These are phyloP conservation scores for Globisporangium abappressorium DNA, from an alignment of 352 stramenopile species.

Conservation along the genomic window DNA sequence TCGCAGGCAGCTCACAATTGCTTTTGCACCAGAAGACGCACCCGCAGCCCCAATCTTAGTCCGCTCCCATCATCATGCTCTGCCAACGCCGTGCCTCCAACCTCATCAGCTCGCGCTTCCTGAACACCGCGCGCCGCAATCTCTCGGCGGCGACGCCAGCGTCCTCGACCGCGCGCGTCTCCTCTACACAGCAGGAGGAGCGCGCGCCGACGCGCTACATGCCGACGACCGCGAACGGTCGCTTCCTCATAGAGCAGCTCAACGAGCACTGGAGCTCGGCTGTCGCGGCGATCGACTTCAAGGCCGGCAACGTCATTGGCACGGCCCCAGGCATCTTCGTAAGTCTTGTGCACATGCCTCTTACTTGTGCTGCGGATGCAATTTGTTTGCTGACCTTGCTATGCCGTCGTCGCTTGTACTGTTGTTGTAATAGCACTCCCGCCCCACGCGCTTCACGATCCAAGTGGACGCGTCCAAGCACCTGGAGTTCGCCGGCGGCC, in stretches of 20 bases:
- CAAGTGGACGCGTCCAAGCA: slow-evolving; percentile 77
- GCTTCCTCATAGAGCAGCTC: slow-evolving; percentile 73
- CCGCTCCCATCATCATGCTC: slow-evolving; percentile 24
- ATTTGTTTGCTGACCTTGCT: neutral
- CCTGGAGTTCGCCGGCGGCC: slow-evolving; percentile 75
- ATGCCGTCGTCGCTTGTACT: neutral
- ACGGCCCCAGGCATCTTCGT: slow-evolving; percentile 67
- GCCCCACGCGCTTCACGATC: slow-evolving; percentile 82
- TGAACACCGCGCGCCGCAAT: slow-evolving; percentile 33
- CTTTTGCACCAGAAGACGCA: slow-evolving; percentile 14
- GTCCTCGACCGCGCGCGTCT: slow-evolving; percentile 20
- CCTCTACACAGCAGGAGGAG: slow-evolving; percentile 25
- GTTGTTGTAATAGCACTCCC: slow-evolving; percentile 27
- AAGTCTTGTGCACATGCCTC: slow-evolving; percentile 17
- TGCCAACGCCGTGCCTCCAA: slow-evolving; percentile 17
- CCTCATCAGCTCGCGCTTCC: slow-evolving; percentile 21
- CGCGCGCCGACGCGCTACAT: slow-evolving; percentile 48
- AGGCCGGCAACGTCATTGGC: slow-evolving; percentile 63
- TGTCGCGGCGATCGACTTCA: slow-evolving; percentile 66
- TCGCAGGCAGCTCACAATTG: slow-evolving; percentile 5
- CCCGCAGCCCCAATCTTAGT: neutral
- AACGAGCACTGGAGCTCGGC: slow-evolving; percentile 74
- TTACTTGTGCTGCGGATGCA: neutral
- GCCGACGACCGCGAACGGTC: slow-evolving; percentile 52
- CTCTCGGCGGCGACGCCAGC: slow-evolving; percentile 35